A percentile compares a stretch with the other conserved stretches of the same genome.
These are phyloP conservation scores for Paraphoma sp. DNA, from an alignment of 2,329 filamentous ascomycete species.

Conservation along the genomic window DNA sequence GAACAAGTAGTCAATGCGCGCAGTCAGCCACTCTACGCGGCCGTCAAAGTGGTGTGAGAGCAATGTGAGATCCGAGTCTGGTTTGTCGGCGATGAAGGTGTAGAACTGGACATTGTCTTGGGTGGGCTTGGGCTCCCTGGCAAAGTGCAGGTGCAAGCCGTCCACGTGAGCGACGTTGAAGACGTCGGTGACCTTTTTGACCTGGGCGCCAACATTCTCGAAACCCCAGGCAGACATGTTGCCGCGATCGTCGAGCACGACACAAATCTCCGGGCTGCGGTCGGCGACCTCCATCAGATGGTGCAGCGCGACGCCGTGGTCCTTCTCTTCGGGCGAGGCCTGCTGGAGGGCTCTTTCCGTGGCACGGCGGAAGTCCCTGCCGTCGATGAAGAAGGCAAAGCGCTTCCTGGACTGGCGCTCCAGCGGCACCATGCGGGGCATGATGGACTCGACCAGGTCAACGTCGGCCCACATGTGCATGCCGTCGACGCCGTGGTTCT, in stretches of 20 bases:
- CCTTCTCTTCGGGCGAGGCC: slow-evolving; percentile 63
- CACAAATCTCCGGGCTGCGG: slow-evolving; percentile 82
- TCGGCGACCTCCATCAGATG: slow-evolving; percentile 88
- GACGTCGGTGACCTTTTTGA: slow-evolving; percentile 70
- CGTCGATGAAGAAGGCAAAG: slow-evolving; percentile 83
- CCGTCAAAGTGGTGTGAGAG: slow-evolving; percentile 87
- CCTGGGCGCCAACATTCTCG: slow-evolving; percentile 80
- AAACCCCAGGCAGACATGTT: slow-evolving; percentile 92
- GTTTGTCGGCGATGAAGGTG: slow-evolving; percentile 71
- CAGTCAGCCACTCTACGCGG: slow-evolving; percentile 80
- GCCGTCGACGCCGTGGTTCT: slow-evolving; percentile 73
- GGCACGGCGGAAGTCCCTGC: slow-evolving; percentile 77
- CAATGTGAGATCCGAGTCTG: slow-evolving; percentile 71
- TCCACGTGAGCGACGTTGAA: slow-evolving; percentile 86
- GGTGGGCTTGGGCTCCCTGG: slow-evolving; percentile 33
- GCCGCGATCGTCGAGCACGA: slow-evolving; percentile 82
- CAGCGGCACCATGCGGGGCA: slow-evolving; percentile 57
- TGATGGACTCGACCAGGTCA: slow-evolving; percentile 75
- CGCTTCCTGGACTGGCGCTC: slow-evolving; percentile 54
- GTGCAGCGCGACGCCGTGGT: slow-evolving; percentile 74
- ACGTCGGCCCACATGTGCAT: slow-evolving; percentile 82
- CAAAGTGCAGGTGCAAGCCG: slow-evolving; percentile 55
- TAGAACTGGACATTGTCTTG: slow-evolving; percentile 72
- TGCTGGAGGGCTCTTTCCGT: slow-evolving; percentile 77
- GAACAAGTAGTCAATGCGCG: slow-evolving; percentile 78